These are phyloP conservation scores for Diutina rugosa DNA, from an alignment of 1,139 yeast genomes.

Conservation along the genomic window DNA sequence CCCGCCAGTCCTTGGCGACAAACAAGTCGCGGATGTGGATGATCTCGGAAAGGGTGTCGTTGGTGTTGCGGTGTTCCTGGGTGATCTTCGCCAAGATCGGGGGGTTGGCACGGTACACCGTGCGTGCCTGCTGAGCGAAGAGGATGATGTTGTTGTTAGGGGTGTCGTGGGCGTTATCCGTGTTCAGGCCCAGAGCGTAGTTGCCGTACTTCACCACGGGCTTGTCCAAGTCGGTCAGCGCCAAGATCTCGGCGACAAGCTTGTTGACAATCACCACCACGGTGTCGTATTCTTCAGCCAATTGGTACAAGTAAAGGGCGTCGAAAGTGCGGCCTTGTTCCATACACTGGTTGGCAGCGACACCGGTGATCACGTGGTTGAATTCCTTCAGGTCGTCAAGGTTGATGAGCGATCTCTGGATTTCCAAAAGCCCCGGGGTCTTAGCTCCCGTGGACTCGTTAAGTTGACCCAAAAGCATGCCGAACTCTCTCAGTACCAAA, in stretches of 20 bases:
- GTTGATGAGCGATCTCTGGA: conserved; percentile 55
- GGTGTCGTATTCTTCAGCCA: conserved; percentile 78
- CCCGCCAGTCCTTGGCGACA: conserved; percentile 46
- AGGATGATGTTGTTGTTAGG: conserved; percentile 37
- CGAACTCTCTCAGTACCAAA: conserved; percentile 76
- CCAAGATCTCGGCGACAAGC: conserved; percentile 66
- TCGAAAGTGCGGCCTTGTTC: conserved; percentile 88
- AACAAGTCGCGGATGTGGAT: conserved; percentile 56
- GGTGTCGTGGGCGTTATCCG: conserved; percentile 13
- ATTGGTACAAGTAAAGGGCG: conserved; percentile 74
- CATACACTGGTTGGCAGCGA: conserved; percentile 78
- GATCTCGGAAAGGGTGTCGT: conserved; percentile 50
- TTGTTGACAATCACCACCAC: conserved; percentile 71
- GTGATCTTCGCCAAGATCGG: conserved; percentile 32
- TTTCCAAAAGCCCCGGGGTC: conserved; percentile 76
- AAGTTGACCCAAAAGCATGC: conserved; percentile 68
- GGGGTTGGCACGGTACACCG: conserved; percentile 37
- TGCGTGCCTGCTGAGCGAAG: conserved; percentile 45
- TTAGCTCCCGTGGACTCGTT: conserved; percentile 56
- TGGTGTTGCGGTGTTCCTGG: conserved; percentile 43
- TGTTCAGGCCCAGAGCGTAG: conserved; percentile 13
- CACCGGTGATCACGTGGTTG: conserved; percentile 54
- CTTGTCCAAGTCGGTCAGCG: conserved; percentile 60
- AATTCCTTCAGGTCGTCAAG: conserved; percentile 40
- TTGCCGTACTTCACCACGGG: conserved; percentile 33